These are phyloP conservation scores for Aspergillus fumigatiaffinis DNA, from an alignment of 2,329 filamentous ascomycete genomes.

Conservation along the genomic window DNA sequence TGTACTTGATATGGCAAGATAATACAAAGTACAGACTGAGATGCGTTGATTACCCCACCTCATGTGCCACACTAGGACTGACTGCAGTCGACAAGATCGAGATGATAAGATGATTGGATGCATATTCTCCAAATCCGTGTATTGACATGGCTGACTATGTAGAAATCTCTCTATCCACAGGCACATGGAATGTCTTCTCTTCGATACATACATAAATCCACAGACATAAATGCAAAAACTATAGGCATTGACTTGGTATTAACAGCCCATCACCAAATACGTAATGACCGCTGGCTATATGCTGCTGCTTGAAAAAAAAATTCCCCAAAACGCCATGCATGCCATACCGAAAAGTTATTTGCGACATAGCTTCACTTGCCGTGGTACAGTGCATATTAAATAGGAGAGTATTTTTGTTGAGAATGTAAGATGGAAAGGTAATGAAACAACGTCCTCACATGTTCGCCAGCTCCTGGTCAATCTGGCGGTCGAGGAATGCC, in stretches of 20 bases:
- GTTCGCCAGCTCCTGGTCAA: constrained; percentile 87
- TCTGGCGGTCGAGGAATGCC: constrained; percentile 85
- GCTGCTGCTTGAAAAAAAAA: not conserved
- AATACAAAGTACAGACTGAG: not conserved
- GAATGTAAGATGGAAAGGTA: constrained; percentile 2
- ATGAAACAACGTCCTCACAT: constrained; percentile 57
- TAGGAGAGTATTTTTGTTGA: not conserved
- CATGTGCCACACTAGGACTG: not conserved
- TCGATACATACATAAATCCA: not conserved
- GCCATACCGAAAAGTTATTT: constrained; percentile 2
- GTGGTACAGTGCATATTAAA: constrained; percentile 5
- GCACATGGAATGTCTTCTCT: not conserved
- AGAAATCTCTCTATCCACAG: not conserved
- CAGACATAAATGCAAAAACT: not conserved
- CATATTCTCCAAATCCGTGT: not conserved
- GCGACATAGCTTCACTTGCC: constrained; percentile 1
- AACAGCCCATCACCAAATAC: not conserved
- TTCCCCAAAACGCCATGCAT: constrained; percentile 14
- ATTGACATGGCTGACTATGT: not conserved
- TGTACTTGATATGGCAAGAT: not conserved
- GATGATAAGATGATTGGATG: not conserved
- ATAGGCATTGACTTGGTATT: not conserved
- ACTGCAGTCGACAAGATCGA: not conserved
- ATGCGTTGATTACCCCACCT: not conserved
- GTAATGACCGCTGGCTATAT: not conserved